Conservation (phyloP, 192 early-diverging fungal species). For the Coemansia sp. region DNA sequence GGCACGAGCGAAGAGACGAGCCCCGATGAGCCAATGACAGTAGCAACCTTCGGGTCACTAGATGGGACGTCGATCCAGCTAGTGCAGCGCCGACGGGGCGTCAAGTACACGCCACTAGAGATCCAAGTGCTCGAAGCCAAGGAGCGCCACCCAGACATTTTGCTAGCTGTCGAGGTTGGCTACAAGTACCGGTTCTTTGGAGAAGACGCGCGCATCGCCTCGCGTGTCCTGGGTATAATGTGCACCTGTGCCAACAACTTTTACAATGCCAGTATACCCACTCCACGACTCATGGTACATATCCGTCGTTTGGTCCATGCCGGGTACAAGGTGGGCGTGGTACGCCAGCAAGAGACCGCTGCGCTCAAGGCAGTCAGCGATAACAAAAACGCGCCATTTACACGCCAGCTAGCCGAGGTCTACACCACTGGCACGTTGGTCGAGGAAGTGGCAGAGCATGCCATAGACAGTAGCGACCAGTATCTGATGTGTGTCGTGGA, state of each 20-base stretch:
- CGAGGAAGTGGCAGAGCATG: conserved; percentile 77
- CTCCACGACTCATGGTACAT: conserved; percentile 77
- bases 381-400: conserved; percentile 77
- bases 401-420: conserved; percentile 77
- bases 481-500: conserved; percentile 90
- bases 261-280: conserved; percentile 79
- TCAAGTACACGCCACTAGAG: conserved; percentile 81
- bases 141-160: conserved; percentile 64
- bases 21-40: background rate
- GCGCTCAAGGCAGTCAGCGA: conserved; percentile 77
- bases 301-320: conserved; percentile 77
- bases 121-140: conserved; percentile 78
- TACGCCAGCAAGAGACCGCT: conserved; percentile 82
- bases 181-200: conserved; percentile 94
- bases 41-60: background rate
- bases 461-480: conserved; percentile 58
- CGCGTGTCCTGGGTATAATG: conserved; percentile 77
- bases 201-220: conserved; percentile 81
- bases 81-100: conserved; percentile 31
- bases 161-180: conserved; percentile 90
- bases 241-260: conserved; percentile 79
- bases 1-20: background rate
- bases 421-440: conserved; percentile 88
- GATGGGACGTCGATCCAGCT: conserved; percentile 45
- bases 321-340: conserved; percentile 85